Evolutionary conservation across 192 early-diverging fungal species (phyloP).

Genomic region (Coemansia sp.): DNA sequence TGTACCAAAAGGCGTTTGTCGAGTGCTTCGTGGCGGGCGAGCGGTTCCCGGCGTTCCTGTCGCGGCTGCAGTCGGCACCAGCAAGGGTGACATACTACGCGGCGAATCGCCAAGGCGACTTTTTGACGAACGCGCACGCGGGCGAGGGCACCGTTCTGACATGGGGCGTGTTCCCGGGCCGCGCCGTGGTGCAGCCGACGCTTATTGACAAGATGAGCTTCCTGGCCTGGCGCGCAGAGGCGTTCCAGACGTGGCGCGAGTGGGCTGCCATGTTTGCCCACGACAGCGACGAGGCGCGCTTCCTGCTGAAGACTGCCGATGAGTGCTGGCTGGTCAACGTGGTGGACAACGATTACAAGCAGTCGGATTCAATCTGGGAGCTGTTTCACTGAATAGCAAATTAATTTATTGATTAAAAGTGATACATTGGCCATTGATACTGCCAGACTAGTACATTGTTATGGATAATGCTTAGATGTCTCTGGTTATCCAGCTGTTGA

Average conservation of each 20-base stretch:
- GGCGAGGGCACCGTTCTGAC: constrained; percentile 69
- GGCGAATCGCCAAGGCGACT: constrained; percentile 73
- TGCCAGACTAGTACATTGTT: too few relatives aligned
- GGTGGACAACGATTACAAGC: constrained; percentile 91
- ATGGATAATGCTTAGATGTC: too few relatives aligned
- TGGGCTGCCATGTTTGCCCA: constrained; percentile 78
- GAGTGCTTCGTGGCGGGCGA: constrained; percentile 87
- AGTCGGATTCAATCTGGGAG: constrained; percentile 51
- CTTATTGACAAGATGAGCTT: constrained; percentile 91
- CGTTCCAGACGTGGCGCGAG: constrained; percentile 88
- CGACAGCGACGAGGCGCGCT: constrained; percentile 44
- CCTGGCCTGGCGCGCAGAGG: constrained; percentile 96
- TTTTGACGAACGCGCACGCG: constrained; percentile 58
- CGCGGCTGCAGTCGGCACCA: constrained; percentile 60
- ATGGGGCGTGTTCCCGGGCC: constrained; percentile 98
- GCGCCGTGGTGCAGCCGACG: constrained; percentile 94
- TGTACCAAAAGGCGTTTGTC: constrained; percentile 98
- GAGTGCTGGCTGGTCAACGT: constrained; percentile 92
- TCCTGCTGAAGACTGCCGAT: constrained; percentile 64
- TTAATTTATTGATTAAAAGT: background rate
- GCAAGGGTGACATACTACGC: constrained; percentile 88
- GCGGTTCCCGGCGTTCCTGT: constrained; percentile 67
- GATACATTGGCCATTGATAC: too few relatives aligned
- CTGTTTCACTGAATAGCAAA: constrained; percentile 18
- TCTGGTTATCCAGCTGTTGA: too few relatives aligned